A percentile compares a stretch with the other conserved stretches of the same genome.
Conservation (phyloP, 2,329 filamentous ascomycete species). For the Trichoderma aggressivum region DNA sequence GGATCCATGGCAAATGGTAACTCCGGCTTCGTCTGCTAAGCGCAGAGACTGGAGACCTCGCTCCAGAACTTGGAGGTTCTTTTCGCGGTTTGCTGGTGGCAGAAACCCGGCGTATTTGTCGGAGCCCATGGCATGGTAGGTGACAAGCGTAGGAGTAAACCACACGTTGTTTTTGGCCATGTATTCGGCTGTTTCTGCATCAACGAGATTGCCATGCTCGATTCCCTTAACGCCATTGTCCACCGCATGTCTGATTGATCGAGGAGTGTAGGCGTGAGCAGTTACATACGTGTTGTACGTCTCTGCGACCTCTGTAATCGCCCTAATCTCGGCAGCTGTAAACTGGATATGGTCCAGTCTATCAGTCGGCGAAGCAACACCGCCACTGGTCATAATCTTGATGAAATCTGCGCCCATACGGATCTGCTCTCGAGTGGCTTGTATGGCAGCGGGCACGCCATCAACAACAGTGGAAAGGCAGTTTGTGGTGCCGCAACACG, state of each 20-base stretch:
- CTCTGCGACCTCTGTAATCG: slow-evolving; percentile 49
- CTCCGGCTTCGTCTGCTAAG: slow-evolving; percentile 49
- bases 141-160: slow-evolving; percentile 53
- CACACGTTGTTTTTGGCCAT: slow-evolving; percentile 49
- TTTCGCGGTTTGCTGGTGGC: slow-evolving; percentile 42
- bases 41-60: slow-evolving; percentile 45
- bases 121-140: slow-evolving; percentile 48
- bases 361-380: slow-evolving; percentile 55
- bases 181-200: slow-evolving; percentile 42
- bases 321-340: slow-evolving; percentile 52
- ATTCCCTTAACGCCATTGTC: slow-evolving; percentile 54
- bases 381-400: slow-evolving; percentile 59
- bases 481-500: slow-evolving; percentile 13
- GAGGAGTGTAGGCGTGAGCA: slow-evolving; percentile 55
- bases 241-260: slow-evolving; percentile 52
- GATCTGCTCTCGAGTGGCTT: slow-evolving; percentile 51
- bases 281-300: slow-evolving; percentile 53
- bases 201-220: slow-evolving; percentile 44
- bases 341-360: slow-evolving; percentile 53
- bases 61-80: slow-evolving; percentile 49
- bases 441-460: slow-evolving; percentile 53
- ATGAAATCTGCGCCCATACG: slow-evolving; percentile 57
- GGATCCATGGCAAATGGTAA: slow-evolving; percentile 54
- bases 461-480: slow-evolving; percentile 32
- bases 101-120: slow-evolving; percentile 43